Conservation (phyloP, 202 grass and related monocot species). For the Cymbopogon flexuosus region DNA sequence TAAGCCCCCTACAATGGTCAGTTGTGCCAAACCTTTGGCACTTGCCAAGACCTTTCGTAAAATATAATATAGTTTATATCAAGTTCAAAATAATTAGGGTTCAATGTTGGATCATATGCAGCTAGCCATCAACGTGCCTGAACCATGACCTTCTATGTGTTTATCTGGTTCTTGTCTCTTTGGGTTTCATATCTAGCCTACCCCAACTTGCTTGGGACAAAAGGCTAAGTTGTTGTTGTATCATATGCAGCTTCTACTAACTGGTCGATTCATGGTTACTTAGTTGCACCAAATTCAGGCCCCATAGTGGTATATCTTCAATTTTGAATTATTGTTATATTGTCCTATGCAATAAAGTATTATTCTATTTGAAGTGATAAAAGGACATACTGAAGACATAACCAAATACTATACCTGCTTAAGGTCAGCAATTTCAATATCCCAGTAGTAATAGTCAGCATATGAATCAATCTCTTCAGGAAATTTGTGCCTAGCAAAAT, state of each 20-base stretch:
- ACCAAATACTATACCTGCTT: conserved; percentile 54
- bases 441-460: conserved; percentile 77
- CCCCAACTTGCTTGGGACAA: too few relatives aligned
- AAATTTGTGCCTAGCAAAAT: conserved; percentile 65
- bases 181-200: too few relatives aligned
- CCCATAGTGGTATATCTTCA: conserved; percentile 1
- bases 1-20: not conserved
- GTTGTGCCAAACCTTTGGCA: not conserved
- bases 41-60: not conserved
- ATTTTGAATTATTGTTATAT: conserved; percentile 9
- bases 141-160: too few relatives aligned
- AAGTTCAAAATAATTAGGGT: not conserved
- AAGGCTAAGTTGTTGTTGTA: not conserved
- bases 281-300: conserved; percentile 20
- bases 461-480: conserved; percentile 77
- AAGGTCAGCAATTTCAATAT: conserved; percentile 75
- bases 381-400: not conserved
- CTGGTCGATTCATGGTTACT: not conserved
- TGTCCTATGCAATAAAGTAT: not conserved
- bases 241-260: conserved; percentile 12
- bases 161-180: too few relatives aligned
- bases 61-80: not conserved
- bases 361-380: conserved; percentile 5
- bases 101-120: not conserved
- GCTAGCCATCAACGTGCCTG: too few relatives aligned